Percentiles rank a stretch among this genome's conserved stretches.
phyloP scores from a whole-genome alignment of 495 filamentous ascomycete species.

The Aspergillus olivimuriae region DNA sequence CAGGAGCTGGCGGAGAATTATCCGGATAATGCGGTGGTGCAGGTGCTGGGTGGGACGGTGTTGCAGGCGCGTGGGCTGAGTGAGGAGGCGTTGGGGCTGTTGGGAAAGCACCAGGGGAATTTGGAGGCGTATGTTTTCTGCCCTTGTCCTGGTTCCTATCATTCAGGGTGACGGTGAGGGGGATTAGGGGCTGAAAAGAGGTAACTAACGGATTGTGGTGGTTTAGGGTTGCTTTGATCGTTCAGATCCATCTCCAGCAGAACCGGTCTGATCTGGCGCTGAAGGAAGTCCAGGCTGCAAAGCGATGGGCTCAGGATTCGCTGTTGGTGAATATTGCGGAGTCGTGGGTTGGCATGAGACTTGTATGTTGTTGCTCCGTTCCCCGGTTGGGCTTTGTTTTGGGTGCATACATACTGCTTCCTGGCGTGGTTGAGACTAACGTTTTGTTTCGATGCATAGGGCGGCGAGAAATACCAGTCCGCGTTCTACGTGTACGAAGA shows the following conservation, averaged over 20 bases:
- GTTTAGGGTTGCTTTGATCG: constrained; percentile 59
- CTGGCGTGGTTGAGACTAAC: too few relatives aligned
- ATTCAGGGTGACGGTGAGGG: too few relatives aligned
- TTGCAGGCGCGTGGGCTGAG: constrained; percentile 67
- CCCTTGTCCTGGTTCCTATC: too few relatives aligned
- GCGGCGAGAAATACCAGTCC: constrained; percentile 93
- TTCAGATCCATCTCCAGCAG: constrained; percentile 87
- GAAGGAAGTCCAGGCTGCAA: constrained; percentile 83
- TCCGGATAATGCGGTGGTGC: constrained; percentile 72
- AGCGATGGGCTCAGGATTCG: constrained; percentile 93
- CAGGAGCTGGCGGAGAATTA: constrained; percentile 59
- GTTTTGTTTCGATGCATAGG: too few relatives aligned
- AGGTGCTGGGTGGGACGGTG: constrained; percentile 72
- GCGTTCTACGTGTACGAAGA: constrained; percentile 99
- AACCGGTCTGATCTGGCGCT: constrained; percentile 85
- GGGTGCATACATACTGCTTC: not conserved
- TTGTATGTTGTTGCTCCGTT: constrained; percentile 50
- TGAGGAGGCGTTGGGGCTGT: constrained; percentile 74
- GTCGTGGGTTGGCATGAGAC: constrained; percentile 84
- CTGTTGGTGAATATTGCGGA: constrained; percentile 91
- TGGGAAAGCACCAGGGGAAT: constrained; percentile 75
- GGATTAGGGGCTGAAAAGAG: not conserved
- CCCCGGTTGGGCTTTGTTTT: not conserved
- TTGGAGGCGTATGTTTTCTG: constrained; percentile 64
- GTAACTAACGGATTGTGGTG: not conserved